Base-by-base conservation (phyloP, 805 yeast genomes). In the Wickerhamiella bombiphila region DNA sequence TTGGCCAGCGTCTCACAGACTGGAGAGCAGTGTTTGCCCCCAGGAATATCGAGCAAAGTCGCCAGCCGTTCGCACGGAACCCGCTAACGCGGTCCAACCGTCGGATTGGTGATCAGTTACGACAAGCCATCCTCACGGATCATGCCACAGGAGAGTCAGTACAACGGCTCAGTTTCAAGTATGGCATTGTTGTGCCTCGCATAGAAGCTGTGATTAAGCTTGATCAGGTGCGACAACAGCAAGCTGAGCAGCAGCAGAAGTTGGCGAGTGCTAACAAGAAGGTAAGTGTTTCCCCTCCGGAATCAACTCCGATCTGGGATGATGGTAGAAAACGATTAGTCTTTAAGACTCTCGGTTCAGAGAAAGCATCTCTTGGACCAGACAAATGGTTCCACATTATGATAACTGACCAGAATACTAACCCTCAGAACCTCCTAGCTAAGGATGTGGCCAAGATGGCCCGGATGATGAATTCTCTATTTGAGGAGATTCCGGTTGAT, bases 201-300 rank as follows among this genome's bases (percentile, higher is more conserved):
- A 66, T 91, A 16, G 94, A 86, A 54, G 97, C 96, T n/a, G 67
- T 88, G 40, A 61, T 80, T 19, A 74, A 70, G 55, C 68, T 88
- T 45, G 65, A 70, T 43, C 64, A 63, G 22, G 67, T 86, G 37
- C 93, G 88, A 59, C 58, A 69, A 44, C 59, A 67, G 39, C 72
- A 78, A 76, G 65, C 59, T 32, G 29, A 40, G 29, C 36, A 30
- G 40, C 40, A 29, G 13, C 26, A 24, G 13, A 13, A 9, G 9
- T 24, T 13, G 9, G 26, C 9, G 9, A 36, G 58, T 65, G 11
- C 9, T 9, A 24, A 48, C 55, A 24, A 44, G 42, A 45, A 69
- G 51, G 88, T 76, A 70, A 62, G 82, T 72, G 54, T 44, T 22
- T 28, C 24, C 7, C 18, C 21, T 18, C 14, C 16, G 15, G 19